A percentile compares a stretch with the other conserved stretches of the same genome.
These are phyloP conservation scores for Venturia carpophila DNA, from an alignment of 2,329 filamentous ascomycete species.

Conservation along the genomic window DNA sequence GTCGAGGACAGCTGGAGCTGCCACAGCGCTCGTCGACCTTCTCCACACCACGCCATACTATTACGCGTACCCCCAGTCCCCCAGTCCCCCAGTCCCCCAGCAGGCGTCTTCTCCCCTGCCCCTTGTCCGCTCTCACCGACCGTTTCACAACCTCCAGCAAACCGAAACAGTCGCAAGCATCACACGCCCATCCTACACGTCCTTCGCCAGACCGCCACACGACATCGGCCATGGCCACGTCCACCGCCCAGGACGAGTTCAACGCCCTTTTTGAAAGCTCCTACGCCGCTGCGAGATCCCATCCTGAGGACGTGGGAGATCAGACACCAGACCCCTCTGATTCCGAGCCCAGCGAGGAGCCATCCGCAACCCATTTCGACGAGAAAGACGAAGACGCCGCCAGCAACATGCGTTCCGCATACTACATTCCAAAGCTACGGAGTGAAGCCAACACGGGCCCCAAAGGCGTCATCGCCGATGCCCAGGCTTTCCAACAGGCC, in stretches of 20 bases:
- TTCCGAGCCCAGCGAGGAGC: neutral
- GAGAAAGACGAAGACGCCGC: conserved; percentile 39
- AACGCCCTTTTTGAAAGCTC: conserved; percentile 39
- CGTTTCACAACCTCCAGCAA: too few species aligned
- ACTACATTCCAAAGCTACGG: conserved; percentile 53
- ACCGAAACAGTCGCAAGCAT: neutral
- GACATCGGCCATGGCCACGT: conserved; percentile 19
- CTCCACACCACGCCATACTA: too few species aligned
- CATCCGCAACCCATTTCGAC: conserved; percentile 24
- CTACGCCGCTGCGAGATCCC: conserved; percentile 27
- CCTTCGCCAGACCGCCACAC: neutral
- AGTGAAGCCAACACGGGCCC: conserved; percentile 68
- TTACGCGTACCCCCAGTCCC: neutral
- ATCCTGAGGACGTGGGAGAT: conserved; percentile 39
- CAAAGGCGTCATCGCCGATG: conserved; percentile 81
- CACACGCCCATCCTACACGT: conserved; percentile 9
- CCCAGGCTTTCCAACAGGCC: conserved; percentile 65
- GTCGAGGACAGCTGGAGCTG: too few species aligned
- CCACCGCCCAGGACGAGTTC: conserved; percentile 44
- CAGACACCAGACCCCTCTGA: conserved; percentile 23
- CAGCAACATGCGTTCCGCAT: conserved; percentile 46
- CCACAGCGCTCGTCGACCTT: too few species aligned
- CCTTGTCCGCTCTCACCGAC: neutral
- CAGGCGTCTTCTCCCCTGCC: neutral
- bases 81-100: too few species aligned